Evolutionary conservation across 2,329 filamentous ascomycete genomes (phyloP), one percentile per base, ranked within the genome.

Genomic region (Epichloe typhina): DNA sequence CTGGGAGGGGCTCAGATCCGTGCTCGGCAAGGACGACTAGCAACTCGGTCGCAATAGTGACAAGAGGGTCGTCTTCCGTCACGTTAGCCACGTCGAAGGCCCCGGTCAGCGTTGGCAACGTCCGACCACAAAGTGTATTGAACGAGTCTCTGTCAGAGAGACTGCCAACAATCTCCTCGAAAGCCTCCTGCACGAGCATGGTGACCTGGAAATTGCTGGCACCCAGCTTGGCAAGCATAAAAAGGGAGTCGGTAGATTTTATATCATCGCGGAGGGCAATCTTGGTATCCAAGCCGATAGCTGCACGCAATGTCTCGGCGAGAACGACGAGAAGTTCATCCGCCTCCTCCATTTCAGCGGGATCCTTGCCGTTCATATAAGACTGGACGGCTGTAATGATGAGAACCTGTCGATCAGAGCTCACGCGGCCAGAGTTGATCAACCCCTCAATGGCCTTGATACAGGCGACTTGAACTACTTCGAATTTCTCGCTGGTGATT

Each of bases 281-380:
- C 15, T 76, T 75, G 3, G 86, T 80, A 59, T 96, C 84, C 50
- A 95, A 77, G 58, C 84, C 76, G 59, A 97, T 93, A 31, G 86
- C 84, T 58, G 89, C 83, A 48, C 88, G 80, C 3, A 97, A 73
- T 1, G 90, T 86, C 67, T 96, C 89, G 5, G 91, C 86, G 35
- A 98, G 73, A 0, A 90, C 91, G 13, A 95, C 87, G 57, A 96
- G 82, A 50, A 97, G 78, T 65, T 98, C 93, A 58, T 97, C 91
- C 11, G 87, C 86, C 55, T 96, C 90, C 50, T 86, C 82, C 46
- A 95, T 77, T 17, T 96, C 90, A 49, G 79, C 80, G 46, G 93
- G 74, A 60, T 96, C 89, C 63, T 91, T 89, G 15, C 77, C 72
- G 43, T 83, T 78, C 57, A 97, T 77, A 67, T 90, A 98, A 37